Evolutionary conservation across 2,329 filamentous ascomycete genomes (phyloP).

Genomic region (Xylariaceae sp.): DNA sequence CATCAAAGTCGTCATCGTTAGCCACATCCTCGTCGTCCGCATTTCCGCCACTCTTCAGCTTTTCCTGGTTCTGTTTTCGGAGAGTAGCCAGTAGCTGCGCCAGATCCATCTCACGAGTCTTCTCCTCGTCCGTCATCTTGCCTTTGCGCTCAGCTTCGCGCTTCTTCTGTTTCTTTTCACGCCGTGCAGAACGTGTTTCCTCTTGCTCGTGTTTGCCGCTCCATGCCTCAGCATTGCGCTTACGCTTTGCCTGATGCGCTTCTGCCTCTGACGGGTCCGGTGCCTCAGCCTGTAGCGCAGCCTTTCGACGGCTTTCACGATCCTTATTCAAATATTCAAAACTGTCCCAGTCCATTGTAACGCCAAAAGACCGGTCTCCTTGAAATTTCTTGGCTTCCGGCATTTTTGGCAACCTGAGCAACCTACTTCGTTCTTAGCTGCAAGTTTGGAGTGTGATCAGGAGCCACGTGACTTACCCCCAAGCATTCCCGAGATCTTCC

Average conservation of each 20-base stretch:
- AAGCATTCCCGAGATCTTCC: constrained; percentile 74
- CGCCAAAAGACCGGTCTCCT: constrained; percentile 62
- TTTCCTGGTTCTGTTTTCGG: constrained; percentile 53
- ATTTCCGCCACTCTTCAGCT: constrained; percentile 15
- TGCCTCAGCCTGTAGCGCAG: constrained; percentile 45
- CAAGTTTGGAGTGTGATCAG: constrained; percentile 1
- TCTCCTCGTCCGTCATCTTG: constrained; percentile 70
- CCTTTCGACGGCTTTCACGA: constrained; percentile 63
- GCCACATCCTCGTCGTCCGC: neutral
- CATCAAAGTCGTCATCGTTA: neutral
- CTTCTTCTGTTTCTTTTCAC: constrained; percentile 63
- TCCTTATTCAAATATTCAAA: constrained; percentile 71
- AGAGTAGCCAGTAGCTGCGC: constrained; percentile 63
- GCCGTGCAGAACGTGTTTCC: constrained; percentile 57
- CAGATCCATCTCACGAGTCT: constrained; percentile 59
- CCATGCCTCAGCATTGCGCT: constrained; percentile 68
- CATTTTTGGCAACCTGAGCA: constrained; percentile 88
- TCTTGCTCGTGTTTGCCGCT: constrained; percentile 68
- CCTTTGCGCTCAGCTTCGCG: constrained; percentile 62
- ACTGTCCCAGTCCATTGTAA: constrained; percentile 64
- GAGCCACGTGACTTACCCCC: constrained; percentile 52
- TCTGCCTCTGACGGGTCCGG: constrained; percentile 25
- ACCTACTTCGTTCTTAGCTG: constrained; percentile 17
- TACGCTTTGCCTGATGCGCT: constrained; percentile 48
- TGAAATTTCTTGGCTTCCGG: constrained; percentile 77